Evolutionary conservation across 2,329 filamentous ascomycete genomes (phyloP), one percentile per base, ranked within the genome.

Genomic region (Aspergillus calidoustus): DNA sequence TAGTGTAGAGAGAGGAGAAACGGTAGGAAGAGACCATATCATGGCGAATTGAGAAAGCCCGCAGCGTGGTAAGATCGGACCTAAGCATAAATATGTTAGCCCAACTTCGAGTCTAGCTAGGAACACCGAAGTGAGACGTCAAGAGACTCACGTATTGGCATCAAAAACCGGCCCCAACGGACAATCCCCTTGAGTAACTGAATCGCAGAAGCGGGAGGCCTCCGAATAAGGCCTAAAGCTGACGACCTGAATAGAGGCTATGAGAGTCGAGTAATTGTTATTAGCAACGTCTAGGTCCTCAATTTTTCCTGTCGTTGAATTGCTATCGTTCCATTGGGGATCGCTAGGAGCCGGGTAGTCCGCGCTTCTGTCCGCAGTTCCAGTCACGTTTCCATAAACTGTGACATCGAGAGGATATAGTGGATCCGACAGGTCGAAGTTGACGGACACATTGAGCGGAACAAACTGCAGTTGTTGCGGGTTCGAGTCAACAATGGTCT

Each of bases 361-460:
- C n/a, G 81, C 79, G 13, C 64, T 63, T 28, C 64, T 62, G 59
- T 78, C 72, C 2, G 85, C 83, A 54, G 89, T 87, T 51, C 95
- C 95, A 8, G 89, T 91, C 31, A 98, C 92, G 77, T 98, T 97
- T 55, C 93, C 94, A 81, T 92, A 98, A 51, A 97, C 85, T 1
- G 88, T 95, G 59, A 97, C 81, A 65, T 86, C 87, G 53, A 99
- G 82, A 46, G 84, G 86, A 72, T 93, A 87, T 54, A 80, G 83
- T 4, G 85, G 75, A 65, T 85, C 79, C 15, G 80, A 76, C 30
- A 85, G 83, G 69, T 92, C 85, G 80, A 96, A 96, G 22, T 80
- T 79, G 60, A 91, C 94, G 70, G 91, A 88, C 60, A 95, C 86
- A 68, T 86, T 88, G 41, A 89, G 76, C 3, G 95, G 93, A 13